These are phyloP conservation scores for Eimeria necatrix DNA, from an alignment of 169 alveolate species.

Conservation along the genomic window DNA sequence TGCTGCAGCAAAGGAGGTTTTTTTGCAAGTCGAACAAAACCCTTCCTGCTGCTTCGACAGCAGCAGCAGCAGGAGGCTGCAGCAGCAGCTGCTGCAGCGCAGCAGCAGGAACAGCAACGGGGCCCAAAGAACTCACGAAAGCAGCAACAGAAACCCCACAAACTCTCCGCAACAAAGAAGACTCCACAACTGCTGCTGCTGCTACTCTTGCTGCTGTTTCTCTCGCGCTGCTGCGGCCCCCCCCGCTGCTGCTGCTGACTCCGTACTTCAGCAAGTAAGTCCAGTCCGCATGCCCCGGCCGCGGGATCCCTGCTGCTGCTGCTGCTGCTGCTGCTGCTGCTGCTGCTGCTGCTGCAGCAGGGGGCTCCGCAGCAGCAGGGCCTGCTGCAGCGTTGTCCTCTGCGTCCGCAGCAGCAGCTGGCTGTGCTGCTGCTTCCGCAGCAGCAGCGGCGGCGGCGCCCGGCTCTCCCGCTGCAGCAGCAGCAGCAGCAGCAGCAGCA, in stretches of 20 bases:
- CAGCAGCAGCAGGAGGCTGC: neutral
- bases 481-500: slow-evolving; percentile 1
- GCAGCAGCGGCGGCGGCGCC: slow-evolving; percentile 18
- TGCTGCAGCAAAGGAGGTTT: neutral
- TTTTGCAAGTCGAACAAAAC: neutral
- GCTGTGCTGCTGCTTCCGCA: neutral
- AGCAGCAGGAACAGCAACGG: neutral
- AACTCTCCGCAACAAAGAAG: neutral
- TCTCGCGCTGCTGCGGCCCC: slow-evolving; percentile 91
- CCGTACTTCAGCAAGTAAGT: slow-evolving; percentile 87
- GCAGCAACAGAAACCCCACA: neutral
- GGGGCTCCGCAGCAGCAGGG: neutral
- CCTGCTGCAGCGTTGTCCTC: slow-evolving; percentile 38
- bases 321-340: neutral
- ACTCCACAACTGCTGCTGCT: slow-evolving; percentile 80
- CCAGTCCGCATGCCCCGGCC: slow-evolving; percentile 93
- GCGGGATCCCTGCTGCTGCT: neutral
- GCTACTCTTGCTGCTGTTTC: slow-evolving; percentile 90
- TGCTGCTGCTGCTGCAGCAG: slow-evolving; percentile 23
- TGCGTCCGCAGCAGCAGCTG: neutral
- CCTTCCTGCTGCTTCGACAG: neutral
- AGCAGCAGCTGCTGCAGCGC: neutral
- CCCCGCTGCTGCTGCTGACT: slow-evolving; percentile 88
- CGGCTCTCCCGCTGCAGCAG: neutral
- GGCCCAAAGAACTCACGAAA: neutral